Conservation (phyloP, 2,329 filamentous ascomycete species). For the Lecanosticta acicola region DNA sequence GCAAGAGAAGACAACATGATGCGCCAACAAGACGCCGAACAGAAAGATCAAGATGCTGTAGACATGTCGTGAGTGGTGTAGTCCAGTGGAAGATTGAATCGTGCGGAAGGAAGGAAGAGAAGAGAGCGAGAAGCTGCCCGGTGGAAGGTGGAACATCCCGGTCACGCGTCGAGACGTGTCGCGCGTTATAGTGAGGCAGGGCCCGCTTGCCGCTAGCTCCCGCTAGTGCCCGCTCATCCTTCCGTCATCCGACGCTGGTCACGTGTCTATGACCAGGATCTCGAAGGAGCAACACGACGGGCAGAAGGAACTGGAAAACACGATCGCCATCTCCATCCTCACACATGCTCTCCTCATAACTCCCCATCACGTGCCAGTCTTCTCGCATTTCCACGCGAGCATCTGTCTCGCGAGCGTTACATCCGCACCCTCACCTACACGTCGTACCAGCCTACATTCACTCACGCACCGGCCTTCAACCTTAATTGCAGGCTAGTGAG, state of each 20-base stretch:
- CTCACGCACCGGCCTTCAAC: slow-evolving; percentile 1
- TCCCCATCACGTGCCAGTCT: too few relatives aligned
- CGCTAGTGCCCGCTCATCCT: not conserved
- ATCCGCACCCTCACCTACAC: too few relatives aligned
- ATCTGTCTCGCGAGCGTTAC: too few relatives aligned
- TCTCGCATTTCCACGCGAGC: too few relatives aligned
- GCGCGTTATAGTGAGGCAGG: not conserved
- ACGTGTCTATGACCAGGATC: not conserved
- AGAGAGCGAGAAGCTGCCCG: too few relatives aligned
- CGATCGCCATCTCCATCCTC: not conserved
- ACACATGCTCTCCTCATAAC: not conserved
- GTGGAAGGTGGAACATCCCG: not conserved
- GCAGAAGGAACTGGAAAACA: not conserved
- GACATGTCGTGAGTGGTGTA: not conserved
- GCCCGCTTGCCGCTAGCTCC: not conserved
- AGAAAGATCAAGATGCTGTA: not conserved
- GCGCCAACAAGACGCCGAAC: not conserved
- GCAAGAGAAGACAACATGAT: slow-evolving; percentile 19
- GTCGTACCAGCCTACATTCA: too few relatives aligned
- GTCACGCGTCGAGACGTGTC: not conserved
- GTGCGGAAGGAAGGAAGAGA: not conserved
- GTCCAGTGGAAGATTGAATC: not conserved
- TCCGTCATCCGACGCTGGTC: not conserved
- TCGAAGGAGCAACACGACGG: not conserved
- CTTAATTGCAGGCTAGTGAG: not conserved